Base-by-base conservation (phyloP, 352 stramenopile genomes). In the Phytophthora parvispora region DNA sequence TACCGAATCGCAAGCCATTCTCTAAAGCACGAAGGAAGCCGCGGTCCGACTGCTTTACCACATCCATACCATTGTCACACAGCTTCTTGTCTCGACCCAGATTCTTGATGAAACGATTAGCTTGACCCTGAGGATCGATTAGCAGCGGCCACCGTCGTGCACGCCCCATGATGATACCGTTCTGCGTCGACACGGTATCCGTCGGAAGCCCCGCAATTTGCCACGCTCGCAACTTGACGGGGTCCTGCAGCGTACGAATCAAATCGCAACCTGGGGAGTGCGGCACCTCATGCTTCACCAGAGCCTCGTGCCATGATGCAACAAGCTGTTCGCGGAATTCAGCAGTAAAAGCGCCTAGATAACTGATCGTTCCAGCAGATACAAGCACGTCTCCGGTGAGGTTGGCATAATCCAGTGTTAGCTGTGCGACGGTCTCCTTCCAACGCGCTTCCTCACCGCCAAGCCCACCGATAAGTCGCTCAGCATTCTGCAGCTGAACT, bases 51-150 rank as follows among this genome's bases (percentile, higher is more conserved):
- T 97, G 78, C 64, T 98, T 98, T 2, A 97, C 84, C 16, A 98
- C 91, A 57, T 98, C 93, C 87, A 98, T 97, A 36, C 90, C 90
- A 65, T 98, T 98, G 34, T 96, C 85, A 60, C 86, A 96, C 0
- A 97, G 52, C 3, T 81, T 65, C 57, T 95, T 94, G 75, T 97
- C 91, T 15, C 88, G 85, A 5, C 91, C 91, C 15, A 98, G 74
- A 57, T 89, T 97, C 65, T 97, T 95, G 51, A 98, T 94, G 64
- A 97, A 98, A 4, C 91, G 89, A 52, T 98, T 98, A 1, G 93
- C 93, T 74, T 98, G 93, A 1, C 93, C 93, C 72, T 98, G 93
- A 7, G 93, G 93, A 40, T 98, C 93, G 28, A 98, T 98, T 8
- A 98, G 63, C 20, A 98, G 69, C 1, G 93, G 84, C 93, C 92